Conservation (phyloP, 1,284 basidiomycete species). For the Sanghuangporus baumii region DNA sequence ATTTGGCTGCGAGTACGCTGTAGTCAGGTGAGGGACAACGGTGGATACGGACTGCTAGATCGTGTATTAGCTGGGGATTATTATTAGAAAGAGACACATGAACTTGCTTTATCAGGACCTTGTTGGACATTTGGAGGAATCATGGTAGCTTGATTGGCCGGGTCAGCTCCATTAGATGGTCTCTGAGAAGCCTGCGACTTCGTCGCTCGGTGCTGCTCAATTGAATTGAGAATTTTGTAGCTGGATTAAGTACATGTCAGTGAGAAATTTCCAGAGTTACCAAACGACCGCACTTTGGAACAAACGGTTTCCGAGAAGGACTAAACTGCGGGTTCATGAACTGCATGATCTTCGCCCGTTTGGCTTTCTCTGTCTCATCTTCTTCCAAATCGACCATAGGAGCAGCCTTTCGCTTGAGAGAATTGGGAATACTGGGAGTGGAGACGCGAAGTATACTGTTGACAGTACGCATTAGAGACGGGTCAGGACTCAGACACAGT, state of each 20-base stretch:
- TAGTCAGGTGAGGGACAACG: background rate
- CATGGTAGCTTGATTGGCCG: background rate
- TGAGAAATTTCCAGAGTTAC: conserved; percentile 9
- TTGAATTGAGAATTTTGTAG: conserved; percentile 11
- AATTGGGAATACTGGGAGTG: conserved; percentile 58
- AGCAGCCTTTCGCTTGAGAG: conserved; percentile 70
- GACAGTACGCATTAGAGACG: conserved; percentile 63
- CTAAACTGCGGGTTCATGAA: conserved; percentile 62
- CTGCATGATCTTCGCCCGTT: conserved; percentile 65
- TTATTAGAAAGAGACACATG: background rate
- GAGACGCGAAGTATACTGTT: conserved; percentile 67
- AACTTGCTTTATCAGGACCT: background rate
- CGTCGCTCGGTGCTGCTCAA: conserved; percentile 10
- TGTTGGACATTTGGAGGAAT: background rate
- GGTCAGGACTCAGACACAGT: conserved; percentile 70
- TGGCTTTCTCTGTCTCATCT: conserved; percentile 63
- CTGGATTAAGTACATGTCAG: background rate
- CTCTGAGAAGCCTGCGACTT: conserved; percentile 1
- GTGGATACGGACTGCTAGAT: background rate
- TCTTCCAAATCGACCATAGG: conserved; percentile 59
- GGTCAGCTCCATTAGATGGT: background rate
- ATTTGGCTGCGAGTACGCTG: background rate
- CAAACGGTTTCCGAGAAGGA: conserved; percentile 31
- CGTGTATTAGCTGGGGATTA: background rate
- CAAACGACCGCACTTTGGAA: conserved; percentile 37